Evolutionary conservation across 2,329 filamentous ascomycete species (phyloP).

Genomic region (Ceratocystis papillata): DNA sequence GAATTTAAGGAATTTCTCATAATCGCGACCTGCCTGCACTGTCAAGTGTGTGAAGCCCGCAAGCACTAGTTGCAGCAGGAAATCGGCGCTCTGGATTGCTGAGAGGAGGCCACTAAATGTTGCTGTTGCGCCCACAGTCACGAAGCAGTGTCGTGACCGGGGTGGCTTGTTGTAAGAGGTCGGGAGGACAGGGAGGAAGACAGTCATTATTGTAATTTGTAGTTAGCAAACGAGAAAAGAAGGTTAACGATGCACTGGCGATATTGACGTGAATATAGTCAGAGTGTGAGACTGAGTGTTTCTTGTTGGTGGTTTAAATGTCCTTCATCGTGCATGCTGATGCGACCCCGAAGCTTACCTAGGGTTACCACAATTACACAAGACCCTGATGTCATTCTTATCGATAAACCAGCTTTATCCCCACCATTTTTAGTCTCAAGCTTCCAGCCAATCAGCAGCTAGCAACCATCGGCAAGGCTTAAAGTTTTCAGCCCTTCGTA

Average conservation of each 20-base stretch:
- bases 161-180: constrained; percentile 15
- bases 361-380: too few relatives aligned
- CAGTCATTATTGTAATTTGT: constrained; percentile 18
- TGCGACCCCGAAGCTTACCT: too few relatives aligned
- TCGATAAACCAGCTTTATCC: constrained; percentile 14
- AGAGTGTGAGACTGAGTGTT: too few relatives aligned
- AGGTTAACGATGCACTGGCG: background rate
- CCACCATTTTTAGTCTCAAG: background rate
- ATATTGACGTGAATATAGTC: background rate
- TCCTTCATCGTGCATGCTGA: too few relatives aligned
- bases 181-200: constrained; percentile 24
- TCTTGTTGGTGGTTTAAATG: too few relatives aligned
- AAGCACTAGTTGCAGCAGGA: constrained; percentile 49
- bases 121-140: constrained; percentile 87
- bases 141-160: constrained; percentile 49
- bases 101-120: constrained; percentile 63
- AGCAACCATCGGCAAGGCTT: background rate
- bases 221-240: background rate
- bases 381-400: constrained; percentile 8
- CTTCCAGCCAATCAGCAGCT: constrained; percentile 16
- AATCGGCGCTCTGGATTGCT: constrained; percentile 50
- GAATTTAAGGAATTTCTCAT: constrained; percentile 41
- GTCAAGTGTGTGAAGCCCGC: constrained; percentile 59
- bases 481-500: constrained; percentile 21
- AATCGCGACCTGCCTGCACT: constrained; percentile 70